phyloP scores from a whole-genome alignment of 2,329 filamentous ascomycete species.

The Pseudogymnoascus destructans region DNA sequence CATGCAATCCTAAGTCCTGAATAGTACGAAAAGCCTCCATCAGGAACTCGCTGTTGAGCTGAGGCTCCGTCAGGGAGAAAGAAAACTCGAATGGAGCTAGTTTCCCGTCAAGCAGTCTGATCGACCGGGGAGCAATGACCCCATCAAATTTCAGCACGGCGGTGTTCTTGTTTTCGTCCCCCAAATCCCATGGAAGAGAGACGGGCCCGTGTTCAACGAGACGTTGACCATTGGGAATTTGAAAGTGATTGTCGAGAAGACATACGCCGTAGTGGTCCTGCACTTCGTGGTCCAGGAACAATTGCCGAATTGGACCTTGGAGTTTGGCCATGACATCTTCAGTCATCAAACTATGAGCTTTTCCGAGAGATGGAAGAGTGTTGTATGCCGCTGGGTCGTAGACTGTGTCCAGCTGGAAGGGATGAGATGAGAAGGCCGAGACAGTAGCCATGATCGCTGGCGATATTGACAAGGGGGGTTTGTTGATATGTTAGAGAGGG shows the following conservation, averaged over 20 bases:
- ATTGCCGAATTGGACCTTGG: background rate
- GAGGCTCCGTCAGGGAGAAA: no score
- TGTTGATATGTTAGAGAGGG: no score
- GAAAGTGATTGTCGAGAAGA: background rate
- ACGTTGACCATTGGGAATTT: background rate
- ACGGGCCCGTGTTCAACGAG: background rate
- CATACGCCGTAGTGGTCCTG: slow-evolving; percentile 1
- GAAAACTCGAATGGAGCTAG: no score
- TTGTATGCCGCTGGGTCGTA: background rate
- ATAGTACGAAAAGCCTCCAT: no score
- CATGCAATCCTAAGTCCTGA: background rate
- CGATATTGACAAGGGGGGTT: no score
- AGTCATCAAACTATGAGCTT: background rate
- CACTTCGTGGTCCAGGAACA: slow-evolving; percentile 4
- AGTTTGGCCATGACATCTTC: slow-evolving; percentile 2
- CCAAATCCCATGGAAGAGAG: slow-evolving; percentile 1
- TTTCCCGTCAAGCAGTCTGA: no score
- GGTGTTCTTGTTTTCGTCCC: background rate
- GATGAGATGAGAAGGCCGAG: background rate
- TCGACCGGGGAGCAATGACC: background rate
- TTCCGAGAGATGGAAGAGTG: slow-evolving; percentile 3
- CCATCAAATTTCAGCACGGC: background rate
- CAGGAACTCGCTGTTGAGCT: no score
- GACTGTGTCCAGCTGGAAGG: background rate
- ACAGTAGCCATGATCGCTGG: slow-evolving; percentile 1